Conservation (phyloP, 805 yeast genomes). For the Jamesozyma hellenica region DNA sequence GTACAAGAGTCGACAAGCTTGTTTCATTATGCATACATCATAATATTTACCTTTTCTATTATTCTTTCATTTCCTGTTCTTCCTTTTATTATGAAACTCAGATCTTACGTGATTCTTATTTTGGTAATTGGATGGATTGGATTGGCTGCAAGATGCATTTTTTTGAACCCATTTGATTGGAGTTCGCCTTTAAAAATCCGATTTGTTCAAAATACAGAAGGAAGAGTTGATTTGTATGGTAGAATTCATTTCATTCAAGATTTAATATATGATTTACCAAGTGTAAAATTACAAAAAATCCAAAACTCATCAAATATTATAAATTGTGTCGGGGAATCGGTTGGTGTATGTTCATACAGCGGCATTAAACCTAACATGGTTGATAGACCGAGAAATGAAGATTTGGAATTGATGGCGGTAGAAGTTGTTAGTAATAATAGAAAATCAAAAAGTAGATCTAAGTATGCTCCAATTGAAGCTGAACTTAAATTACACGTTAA, state of each 20-base stretch:
- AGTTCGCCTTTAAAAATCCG: conserved; percentile 3
- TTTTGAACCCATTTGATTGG: conserved; percentile 1
- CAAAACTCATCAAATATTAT: conserved; percentile 13
- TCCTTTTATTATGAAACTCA: conserved; percentile 54
- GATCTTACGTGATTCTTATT: conserved; percentile 38
- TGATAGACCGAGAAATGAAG: conserved; percentile 29
- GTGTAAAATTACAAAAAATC: conserved; percentile 35
- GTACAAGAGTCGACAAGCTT: conserved; percentile 52
- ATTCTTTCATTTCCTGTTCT: conserved; percentile 41
- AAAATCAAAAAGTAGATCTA: conserved; percentile 34
- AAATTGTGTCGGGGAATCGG: conserved; percentile 39
- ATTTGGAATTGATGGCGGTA: conserved; percentile 36
- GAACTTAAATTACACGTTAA: conserved; percentile 48
- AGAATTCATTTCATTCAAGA: conserved; percentile 25
- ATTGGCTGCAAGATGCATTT: conserved; percentile 23
- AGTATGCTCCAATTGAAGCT: conserved; percentile 57
- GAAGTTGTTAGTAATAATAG: conserved; percentile 44
- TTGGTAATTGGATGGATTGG: conserved; percentile 33
- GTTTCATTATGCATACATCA: conserved; percentile 30
- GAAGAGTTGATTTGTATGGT: conserved; percentile 9
- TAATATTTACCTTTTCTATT: conserved; percentile 29
- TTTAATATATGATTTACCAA: conserved; percentile 53
- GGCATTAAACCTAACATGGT: conserved; percentile 41
- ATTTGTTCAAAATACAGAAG: conserved; percentile 37
- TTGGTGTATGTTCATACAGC: conserved; percentile 43